Evolutionary conservation across 352 stramenopile species (phyloP).

Genomic region (Phytophthora quininea): DNA sequence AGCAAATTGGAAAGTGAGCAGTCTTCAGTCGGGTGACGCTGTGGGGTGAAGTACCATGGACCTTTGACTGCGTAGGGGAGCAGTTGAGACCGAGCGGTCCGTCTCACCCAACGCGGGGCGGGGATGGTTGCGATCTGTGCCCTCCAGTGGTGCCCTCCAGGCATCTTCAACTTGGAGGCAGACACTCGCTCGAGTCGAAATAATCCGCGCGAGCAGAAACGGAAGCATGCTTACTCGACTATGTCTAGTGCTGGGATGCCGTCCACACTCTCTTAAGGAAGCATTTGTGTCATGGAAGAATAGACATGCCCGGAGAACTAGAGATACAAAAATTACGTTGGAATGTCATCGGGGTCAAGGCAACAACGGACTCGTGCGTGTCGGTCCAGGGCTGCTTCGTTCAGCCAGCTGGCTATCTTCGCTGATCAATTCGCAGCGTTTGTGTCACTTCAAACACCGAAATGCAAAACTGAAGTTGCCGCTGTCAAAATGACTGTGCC

Average conservation of each 20-base stretch:
- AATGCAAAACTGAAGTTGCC: not conserved
- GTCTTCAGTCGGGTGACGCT: not conserved
- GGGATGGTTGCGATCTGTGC: not conserved
- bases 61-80: not conserved
- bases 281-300: too few relatives aligned
- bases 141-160: not conserved
- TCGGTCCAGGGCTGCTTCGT: not conserved
- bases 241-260: too few relatives aligned
- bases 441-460: not conserved
- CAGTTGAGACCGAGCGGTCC: not conserved
- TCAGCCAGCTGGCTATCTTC: not conserved
- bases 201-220: not conserved
- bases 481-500: too few relatives aligned
- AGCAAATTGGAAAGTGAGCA: slow-evolving; percentile 20
- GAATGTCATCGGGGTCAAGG: too few relatives aligned
- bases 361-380: too few relatives aligned
- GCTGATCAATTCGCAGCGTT: not conserved
- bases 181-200: not conserved
- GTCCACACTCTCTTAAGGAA: too few relatives aligned
- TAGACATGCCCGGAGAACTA: too few relatives aligned
- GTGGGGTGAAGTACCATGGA: not conserved
- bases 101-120: not conserved
- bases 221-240: too few relatives aligned
- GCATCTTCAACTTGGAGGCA: slow-evolving; percentile 1
- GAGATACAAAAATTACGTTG: too few relatives aligned